A percentile compares a stretch with the other conserved stretches of the same genome.
These are phyloP conservation scores for Biancaea sappan DNA, from an alignment of 306 rosid genomes.

Conservation along the genomic window DNA sequence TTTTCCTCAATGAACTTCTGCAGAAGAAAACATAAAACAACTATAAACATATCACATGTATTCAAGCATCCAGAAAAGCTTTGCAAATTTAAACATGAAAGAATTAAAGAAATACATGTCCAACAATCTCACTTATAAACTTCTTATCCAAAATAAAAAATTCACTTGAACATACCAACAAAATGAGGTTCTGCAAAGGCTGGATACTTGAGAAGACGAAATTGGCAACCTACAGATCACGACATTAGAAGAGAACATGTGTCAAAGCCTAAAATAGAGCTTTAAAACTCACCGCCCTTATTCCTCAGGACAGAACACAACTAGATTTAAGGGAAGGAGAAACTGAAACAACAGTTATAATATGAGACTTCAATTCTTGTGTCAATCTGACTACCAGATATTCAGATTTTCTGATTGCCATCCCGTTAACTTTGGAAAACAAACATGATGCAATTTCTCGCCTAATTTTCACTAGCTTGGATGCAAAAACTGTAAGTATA, in stretches of 20 bases:
- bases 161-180: conserved; percentile 50
- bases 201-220: conserved; percentile 79
- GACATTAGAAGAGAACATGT: conserved; percentile 13
- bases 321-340: not conserved
- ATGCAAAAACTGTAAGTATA: no score
- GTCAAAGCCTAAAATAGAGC: conserved; percentile 1
- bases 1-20: conserved; percentile 78
- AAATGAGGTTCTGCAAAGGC: conserved; percentile 62
- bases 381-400: not conserved
- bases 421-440: not conserved
- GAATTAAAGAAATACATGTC: not conserved
- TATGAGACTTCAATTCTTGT: not conserved
- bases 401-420: not conserved
- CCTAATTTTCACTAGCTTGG: no score
- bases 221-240: conserved; percentile 55
- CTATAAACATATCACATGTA: not conserved
- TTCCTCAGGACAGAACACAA: no score
- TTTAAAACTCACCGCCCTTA: no score
- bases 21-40: conserved; percentile 34
- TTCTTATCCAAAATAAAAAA: no score
- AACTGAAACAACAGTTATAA: not conserved
- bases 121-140: not conserved
- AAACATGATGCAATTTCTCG: no score
- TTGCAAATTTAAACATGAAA: not conserved
- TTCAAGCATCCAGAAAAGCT: conserved; percentile 18